Conservation (phyloP, 2,329 filamentous ascomycete genomes). For the Chaetomium globosum region DNA sequence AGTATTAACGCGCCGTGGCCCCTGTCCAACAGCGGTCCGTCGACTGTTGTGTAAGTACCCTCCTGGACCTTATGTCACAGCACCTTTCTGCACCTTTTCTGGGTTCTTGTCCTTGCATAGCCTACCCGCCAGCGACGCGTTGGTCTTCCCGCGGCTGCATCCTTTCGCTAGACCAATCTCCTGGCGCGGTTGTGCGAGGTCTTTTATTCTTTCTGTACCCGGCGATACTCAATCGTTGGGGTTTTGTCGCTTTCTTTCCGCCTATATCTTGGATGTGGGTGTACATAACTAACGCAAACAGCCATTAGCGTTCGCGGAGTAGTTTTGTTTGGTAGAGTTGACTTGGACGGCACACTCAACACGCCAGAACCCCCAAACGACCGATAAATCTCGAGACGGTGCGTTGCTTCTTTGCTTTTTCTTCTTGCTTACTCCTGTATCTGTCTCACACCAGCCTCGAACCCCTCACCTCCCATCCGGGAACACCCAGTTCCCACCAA, state of each 20-base stretch:
- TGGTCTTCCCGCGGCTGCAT: slow-evolving; percentile 33
- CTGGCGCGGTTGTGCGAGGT: slow-evolving; percentile 1
- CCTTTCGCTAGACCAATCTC: slow-evolving; percentile 27
- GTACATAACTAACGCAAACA: slow-evolving; percentile 18
- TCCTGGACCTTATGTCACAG: slow-evolving; percentile 17
- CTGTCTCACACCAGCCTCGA: slow-evolving; percentile 12
- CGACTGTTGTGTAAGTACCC: slow-evolving; percentile 33
- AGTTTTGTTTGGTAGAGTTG: not conserved
- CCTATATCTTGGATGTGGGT: slow-evolving; percentile 1
- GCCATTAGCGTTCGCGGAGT: not conserved
- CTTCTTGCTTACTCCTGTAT: slow-evolving; percentile 2
- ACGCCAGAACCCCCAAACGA: not conserved
- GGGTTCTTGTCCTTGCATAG: slow-evolving; percentile 26
- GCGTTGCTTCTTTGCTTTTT: slow-evolving; percentile 25
- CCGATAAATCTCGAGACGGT: slow-evolving; percentile 19
- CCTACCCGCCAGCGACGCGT: slow-evolving; percentile 29
- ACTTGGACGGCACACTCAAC: not conserved
- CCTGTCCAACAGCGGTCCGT: slow-evolving; percentile 18
- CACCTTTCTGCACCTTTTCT: slow-evolving; percentile 20
- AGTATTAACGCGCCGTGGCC: slow-evolving; percentile 21
- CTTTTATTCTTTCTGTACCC: slow-evolving; percentile 20
- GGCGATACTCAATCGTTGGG: slow-evolving; percentile 8
- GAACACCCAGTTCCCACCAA: not conserved
- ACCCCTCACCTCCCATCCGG: slow-evolving; percentile 4
- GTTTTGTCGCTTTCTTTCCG: slow-evolving; percentile 11